A percentile compares a stretch with the other conserved stretches of the same genome.
phyloP scores from a whole-genome alignment of 371 early-diverging fungal species.

The Zychaea mexicana region DNA sequence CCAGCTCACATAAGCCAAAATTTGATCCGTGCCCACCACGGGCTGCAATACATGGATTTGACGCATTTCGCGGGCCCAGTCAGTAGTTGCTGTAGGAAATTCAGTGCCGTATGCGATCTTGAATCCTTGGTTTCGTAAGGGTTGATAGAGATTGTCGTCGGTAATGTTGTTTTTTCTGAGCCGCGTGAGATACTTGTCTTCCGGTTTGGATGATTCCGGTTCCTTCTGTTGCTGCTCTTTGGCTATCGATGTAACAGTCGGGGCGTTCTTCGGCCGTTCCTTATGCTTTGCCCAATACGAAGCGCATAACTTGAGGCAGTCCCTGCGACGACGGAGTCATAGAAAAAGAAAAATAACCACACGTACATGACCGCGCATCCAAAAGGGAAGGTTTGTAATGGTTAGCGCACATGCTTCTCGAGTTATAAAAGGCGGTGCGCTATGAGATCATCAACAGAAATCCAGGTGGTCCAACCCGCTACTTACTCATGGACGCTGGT shows the following conservation, averaged over 20 bases:
- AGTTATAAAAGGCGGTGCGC: background rate
- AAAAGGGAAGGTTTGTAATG: too few relatives aligned
- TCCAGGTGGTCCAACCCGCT: too few relatives aligned
- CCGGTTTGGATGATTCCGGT: background rate
- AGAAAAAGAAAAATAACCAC: background rate
- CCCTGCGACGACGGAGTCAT: slow-evolving; percentile 13
- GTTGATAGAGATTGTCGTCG: background rate
- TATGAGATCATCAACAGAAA: background rate
- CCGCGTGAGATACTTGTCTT: background rate
- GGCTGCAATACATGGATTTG: slow-evolving; percentile 21
- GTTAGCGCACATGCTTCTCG: too few relatives aligned
- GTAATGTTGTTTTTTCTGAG: slow-evolving; percentile 1
- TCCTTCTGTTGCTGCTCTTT: background rate
- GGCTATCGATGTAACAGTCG: background rate
- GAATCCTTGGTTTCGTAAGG: slow-evolving; percentile 7
- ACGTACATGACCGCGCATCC: too few relatives aligned
- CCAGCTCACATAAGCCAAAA: slow-evolving; percentile 34
- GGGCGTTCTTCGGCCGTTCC: background rate
- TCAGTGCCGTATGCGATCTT: background rate
- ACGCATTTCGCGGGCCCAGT: slow-evolving; percentile 2
- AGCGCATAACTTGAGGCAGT: slow-evolving; percentile 27
- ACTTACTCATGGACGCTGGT: slow-evolving; percentile 31
- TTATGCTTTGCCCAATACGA: slow-evolving; percentile 27
- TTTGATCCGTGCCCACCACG: slow-evolving; percentile 4
- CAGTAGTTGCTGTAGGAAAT: background rate